A percentile compares a stretch with the other conserved stretches of the same genome.
phyloP scores from a whole-genome alignment of 208 protist species.

The Leishmania aethiopica region DNA sequence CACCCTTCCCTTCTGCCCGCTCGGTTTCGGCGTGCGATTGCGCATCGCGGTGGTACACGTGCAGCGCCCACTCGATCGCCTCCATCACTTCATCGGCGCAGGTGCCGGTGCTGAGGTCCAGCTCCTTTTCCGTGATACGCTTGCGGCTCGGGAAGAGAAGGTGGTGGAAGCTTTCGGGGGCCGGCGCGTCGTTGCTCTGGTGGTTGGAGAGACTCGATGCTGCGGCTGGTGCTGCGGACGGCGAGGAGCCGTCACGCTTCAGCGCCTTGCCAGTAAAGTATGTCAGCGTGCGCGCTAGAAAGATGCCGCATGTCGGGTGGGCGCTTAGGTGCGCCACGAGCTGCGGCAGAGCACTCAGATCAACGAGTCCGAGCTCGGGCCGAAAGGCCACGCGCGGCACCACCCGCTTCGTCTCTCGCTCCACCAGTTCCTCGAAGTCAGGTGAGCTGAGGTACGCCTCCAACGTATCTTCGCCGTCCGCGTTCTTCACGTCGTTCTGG shows the following conservation, averaged over 20 bases:
- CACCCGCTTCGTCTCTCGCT: constrained; percentile 40
- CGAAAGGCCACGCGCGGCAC: constrained; percentile 41
- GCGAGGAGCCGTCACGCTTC: background rate
- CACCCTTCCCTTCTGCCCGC: background rate
- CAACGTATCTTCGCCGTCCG: constrained; percentile 35
- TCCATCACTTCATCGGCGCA: constrained; percentile 69
- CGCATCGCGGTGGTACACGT: constrained; percentile 40
- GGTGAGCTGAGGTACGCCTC: constrained; percentile 42
- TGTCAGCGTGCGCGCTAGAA: constrained; percentile 46
- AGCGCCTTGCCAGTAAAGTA: constrained; percentile 42
- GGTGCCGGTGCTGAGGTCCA: constrained; percentile 59
- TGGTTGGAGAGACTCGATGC: background rate
- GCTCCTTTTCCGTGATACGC: constrained; percentile 65
- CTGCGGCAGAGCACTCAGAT: constrained; percentile 65
- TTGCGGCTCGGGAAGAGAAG: constrained; percentile 18
- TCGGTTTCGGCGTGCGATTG: background rate
- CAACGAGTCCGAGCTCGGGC: constrained; percentile 59
- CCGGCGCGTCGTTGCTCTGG: constrained; percentile 3
- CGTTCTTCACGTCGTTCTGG: background rate
- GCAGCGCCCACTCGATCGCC: constrained; percentile 59
- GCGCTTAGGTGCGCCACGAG: constrained; percentile 59
- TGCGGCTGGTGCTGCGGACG: constrained; percentile 2
- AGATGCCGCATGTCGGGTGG: constrained; percentile 18
- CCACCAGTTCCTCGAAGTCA: constrained; percentile 39
- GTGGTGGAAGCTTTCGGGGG: constrained; percentile 8